These are phyloP conservation scores for Prunus padus DNA, from an alignment of 306 rosid species.

Conservation along the genomic window DNA sequence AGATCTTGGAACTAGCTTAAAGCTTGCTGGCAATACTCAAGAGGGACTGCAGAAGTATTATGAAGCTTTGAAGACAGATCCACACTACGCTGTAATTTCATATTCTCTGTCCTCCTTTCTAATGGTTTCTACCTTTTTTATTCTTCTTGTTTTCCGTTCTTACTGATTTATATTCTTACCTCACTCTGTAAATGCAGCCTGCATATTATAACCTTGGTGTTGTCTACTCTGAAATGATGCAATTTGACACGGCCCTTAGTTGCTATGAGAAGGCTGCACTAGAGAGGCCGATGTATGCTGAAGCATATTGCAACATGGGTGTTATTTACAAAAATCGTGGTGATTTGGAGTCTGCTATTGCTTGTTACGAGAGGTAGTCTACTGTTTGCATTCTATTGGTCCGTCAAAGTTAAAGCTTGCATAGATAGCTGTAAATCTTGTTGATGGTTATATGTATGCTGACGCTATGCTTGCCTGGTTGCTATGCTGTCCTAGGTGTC, in stretches of 20 bases:
- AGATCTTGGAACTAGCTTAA: constrained; percentile 96
- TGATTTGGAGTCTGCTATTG: constrained; percentile 92
- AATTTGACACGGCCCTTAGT: constrained; percentile 86
- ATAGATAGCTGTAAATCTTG: not conserved
- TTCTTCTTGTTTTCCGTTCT: constrained; percentile 12
- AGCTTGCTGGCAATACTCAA: constrained; percentile 93
- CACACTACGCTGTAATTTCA: constrained; percentile 85
- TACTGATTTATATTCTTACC: constrained; percentile 11
- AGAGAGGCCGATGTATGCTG: constrained; percentile 99
- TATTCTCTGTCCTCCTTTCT: constrained; percentile 16
- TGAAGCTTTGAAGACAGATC: constrained; percentile 92
- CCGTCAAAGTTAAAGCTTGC: constrained; percentile 13
- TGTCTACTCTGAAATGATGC: constrained; percentile 98
- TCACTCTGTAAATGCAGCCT: constrained; percentile 58
- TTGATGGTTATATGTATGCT: constrained; percentile 8
- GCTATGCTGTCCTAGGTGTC: constrained; percentile 64
- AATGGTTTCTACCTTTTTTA: constrained; percentile 7
- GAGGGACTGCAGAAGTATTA: constrained; percentile 97
- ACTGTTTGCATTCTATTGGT: constrained; percentile 5
- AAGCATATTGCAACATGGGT: constrained; percentile 99
- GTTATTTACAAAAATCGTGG: constrained; percentile 94
- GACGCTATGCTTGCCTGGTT: constrained; percentile 18
- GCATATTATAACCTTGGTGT: constrained; percentile 98
- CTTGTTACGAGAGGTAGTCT: constrained; percentile 94
- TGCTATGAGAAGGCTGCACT: constrained; percentile 96